Conservation (phyloP, 1,284 basidiomycete genomes). For the Anthracocystis panici-leucophaei region DNA sequence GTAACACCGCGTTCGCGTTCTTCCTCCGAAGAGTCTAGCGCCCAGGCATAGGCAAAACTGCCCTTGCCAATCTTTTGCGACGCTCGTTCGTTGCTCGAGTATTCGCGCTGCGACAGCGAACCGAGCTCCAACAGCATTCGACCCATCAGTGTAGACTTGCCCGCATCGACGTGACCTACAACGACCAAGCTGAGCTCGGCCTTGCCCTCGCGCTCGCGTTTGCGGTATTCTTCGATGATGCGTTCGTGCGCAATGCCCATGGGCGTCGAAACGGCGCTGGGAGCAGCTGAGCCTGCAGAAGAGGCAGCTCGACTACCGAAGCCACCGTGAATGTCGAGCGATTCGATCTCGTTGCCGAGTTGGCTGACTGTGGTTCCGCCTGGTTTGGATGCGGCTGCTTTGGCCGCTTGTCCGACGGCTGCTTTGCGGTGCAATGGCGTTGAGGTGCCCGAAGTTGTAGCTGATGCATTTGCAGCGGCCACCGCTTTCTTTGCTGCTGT, state of each 20-base stretch:
- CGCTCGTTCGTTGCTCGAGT: slow-evolving; percentile 87
- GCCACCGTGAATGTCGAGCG: slow-evolving; percentile 41
- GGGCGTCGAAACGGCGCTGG: slow-evolving; percentile 71
- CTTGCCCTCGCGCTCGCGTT: slow-evolving; percentile 76
- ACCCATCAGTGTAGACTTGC: slow-evolving; percentile 98
- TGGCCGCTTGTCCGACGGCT: slow-evolving; percentile 13
- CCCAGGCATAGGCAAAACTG: slow-evolving; percentile 98
- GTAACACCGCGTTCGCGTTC: slow-evolving; percentile 95
- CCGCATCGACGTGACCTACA: slow-evolving; percentile 97
- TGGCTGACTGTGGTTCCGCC: slow-evolving; percentile 70
- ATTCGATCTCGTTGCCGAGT: slow-evolving; percentile 58
- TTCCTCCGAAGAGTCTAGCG: slow-evolving; percentile 90
- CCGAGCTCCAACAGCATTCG: slow-evolving; percentile 92
- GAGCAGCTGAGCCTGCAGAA: slow-evolving; percentile 65
- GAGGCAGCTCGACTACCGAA: slow-evolving; percentile 49
- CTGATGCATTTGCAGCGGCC: slow-evolving; percentile 34
- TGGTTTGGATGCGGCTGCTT: slow-evolving; percentile 53
- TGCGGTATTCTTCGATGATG: slow-evolving; percentile 83
- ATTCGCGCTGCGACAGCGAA: slow-evolving; percentile 84
- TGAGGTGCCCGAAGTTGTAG: slow-evolving; percentile 46
- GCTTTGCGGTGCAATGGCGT: slow-evolving; percentile 49
- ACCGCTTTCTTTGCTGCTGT: slow-evolving; percentile 48
- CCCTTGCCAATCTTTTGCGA: slow-evolving; percentile 90
- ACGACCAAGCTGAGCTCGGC: slow-evolving; percentile 88
- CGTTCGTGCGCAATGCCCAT: slow-evolving; percentile 83